Evolutionary conservation across 83 land plant species (phyloP), one percentile per base, ranked within the genome.

Genomic region (Picea abies): DNA sequence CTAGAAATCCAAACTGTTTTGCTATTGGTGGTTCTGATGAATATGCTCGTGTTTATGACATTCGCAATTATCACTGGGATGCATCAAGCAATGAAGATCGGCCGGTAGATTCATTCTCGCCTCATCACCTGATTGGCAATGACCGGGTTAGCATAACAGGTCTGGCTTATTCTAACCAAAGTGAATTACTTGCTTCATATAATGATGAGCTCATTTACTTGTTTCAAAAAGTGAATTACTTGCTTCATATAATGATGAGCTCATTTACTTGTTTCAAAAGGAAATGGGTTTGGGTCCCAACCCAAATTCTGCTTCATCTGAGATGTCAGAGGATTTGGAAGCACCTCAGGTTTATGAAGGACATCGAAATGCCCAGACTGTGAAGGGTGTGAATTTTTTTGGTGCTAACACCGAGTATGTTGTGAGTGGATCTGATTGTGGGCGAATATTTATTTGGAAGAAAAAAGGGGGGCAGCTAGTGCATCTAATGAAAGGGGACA

Each of bases 371-470:
- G 86, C 86, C 75, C 90, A 87, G 41, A 96, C 99, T 3, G 96
- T 96, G 81, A 97, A 97, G 84, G 99, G 99, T 80, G 99, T 94
- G 17, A 90, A 79, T 82, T 97, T 94, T 80, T 93, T 94, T 81
- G 99, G 99, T 64, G 97, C 99, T 22, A 89, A 85, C 32, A 84
- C 90, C 37, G 99, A 97, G 80, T 97, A 96, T 89, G 99, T 94
- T 19, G 86, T 91, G 37, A 96, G 98, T 84, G 99, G 99, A 10
- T 96, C 99, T 10, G 99, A 96, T 81, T 97, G 99, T 90, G 98
- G 99, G 14, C 84, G 91, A 6, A 90, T 97, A 26, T 97, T 94
- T 72, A 94, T 97, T 39, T 97, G 99, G 99, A 88, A 87, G 92
- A 97, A 97, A 87, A 91, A 83, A 39, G 96, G 90, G 69, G 99